A percentile compares a stretch with the other conserved stretches of the same genome.
Evolutionary conservation across 1,284 basidiomycete species (phyloP).

Genomic region (Cryptococcus maquisensis): DNA sequence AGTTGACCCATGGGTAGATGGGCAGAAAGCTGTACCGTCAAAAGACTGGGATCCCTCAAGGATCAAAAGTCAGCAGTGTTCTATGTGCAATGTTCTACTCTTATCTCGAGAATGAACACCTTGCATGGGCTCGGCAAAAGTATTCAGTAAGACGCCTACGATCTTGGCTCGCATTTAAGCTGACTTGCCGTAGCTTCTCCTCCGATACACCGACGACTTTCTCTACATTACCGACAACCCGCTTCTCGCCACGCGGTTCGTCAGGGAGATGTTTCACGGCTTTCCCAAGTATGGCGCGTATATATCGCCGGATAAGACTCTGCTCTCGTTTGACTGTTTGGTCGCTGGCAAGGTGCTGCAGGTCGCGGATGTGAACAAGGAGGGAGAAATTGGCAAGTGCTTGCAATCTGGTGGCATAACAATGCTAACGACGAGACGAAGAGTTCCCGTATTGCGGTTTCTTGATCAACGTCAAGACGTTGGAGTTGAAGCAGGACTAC

Average conservation of each 20-base stretch:
- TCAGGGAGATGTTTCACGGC: conserved; percentile 74
- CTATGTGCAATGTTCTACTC: conserved; percentile 94
- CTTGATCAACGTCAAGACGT: conserved; percentile 65
- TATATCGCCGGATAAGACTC: conserved; percentile 80
- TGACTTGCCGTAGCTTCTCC: conserved; percentile 57
- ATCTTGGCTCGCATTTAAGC: neutral
- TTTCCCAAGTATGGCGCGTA: conserved; percentile 91
- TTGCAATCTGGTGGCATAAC: neutral
- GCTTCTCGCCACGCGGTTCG: conserved; percentile 63
- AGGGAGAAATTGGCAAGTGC: conserved; percentile 14
- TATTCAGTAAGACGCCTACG: conserved; percentile 57
- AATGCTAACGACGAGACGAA: conserved; percentile 39
- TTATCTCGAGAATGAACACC: conserved; percentile 67
- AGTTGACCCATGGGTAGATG: conserved; percentile 19
- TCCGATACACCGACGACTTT: conserved; percentile 92
- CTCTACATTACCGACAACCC: conserved; percentile 74
- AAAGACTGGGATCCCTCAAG: conserved; percentile 89
- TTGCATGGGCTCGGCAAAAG: conserved; percentile 59
- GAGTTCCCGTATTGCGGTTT: conserved; percentile 90
- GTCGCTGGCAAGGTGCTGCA: conserved; percentile 20
- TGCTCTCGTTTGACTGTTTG: conserved; percentile 53
- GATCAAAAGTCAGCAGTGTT: conserved; percentile 81
- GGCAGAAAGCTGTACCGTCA: conserved; percentile 55
- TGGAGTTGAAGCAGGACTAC: conserved; percentile 74
- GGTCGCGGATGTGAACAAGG: conserved; percentile 9